Evolutionary conservation across 768 basidiomycete species (phyloP), one percentile per base, ranked within the genome.

Genomic region (Lactarius trivialis): DNA sequence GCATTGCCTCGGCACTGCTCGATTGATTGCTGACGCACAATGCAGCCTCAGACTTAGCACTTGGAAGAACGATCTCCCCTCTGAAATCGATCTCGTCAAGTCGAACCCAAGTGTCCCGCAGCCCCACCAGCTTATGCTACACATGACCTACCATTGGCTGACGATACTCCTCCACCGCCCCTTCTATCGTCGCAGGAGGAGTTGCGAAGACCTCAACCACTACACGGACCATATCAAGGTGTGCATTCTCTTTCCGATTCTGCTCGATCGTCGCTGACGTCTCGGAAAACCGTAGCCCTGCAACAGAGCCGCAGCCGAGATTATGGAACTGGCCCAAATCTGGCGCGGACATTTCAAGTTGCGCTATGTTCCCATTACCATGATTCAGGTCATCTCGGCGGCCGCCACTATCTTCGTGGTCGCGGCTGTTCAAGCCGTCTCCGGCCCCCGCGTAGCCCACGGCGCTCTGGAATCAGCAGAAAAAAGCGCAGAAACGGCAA

Each of bases 341-440:
- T 67, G 67, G 67, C 65, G 65, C 45, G 33, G 19, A 24, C 33
- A 58, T 17, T 66, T 63, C 43, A 11, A 37, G 17, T 45, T 67
- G 19, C 67, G 67, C 39, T 67, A 60, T 28, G 67, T 67, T 15
- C 67, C 67, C 45, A 67, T 67, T 19, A 67, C 67, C 41, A 60
- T 67, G 57, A 67, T 67, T 28, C 67, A 67, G 33, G 67, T 66
- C 21, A 7, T 67, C 32, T 67, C 67, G 26, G 67, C 67, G 8
- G 67, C 67, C 3, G 67, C 65, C 55, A 67, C 65, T 28, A 66
- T 67, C n/a, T 67, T 67, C 39, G 64, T 67, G n/a, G 61, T 67
- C 5, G 60, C 61, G 19, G 67, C 67, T n/a, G 60, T 67, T 33
- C 67, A 67, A 19, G 67, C 67, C 17, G 60, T 60, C 9, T 60